These are phyloP conservation scores for Debaryomyces tyrocola DNA, from an alignment of 805 yeast species.

Conservation along the genomic window DNA sequence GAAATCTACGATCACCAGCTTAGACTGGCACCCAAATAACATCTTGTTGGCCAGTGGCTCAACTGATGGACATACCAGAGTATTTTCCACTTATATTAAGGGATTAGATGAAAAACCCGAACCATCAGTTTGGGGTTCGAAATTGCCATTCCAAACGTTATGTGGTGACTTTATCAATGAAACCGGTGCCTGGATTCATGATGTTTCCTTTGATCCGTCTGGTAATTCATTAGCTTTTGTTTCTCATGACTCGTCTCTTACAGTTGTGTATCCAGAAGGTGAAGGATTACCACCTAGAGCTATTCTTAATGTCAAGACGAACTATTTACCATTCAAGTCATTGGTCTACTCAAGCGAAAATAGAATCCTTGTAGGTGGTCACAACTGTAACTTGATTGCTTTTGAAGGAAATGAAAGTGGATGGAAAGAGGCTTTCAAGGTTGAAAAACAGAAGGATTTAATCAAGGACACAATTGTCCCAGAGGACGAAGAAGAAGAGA, in stretches of 20 bases:
- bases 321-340: conserved; percentile 77
- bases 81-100: conserved; percentile 85
- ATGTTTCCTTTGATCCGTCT: conserved; percentile 77
- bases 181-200: conserved; percentile 91
- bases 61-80: conserved; percentile 89
- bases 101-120: conserved; percentile 83
- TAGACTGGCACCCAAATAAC: conserved; percentile 93
- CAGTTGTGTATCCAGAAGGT: conserved; percentile 75
- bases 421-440: conserved; percentile 60
- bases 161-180: conserved; percentile 74
- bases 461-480: conserved; percentile 39
- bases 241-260: conserved; percentile 83
- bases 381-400: conserved; percentile 85
- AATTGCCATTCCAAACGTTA: conserved; percentile 89
- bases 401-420: conserved; percentile 67
- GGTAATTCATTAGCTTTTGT: conserved; percentile 80
- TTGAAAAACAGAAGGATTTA: conserved; percentile 51
- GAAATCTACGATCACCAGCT: conserved; percentile 76
- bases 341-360: conserved; percentile 66
- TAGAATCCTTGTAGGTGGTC: conserved; percentile 84
- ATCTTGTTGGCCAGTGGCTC: conserved; percentile 88
- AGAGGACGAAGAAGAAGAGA: conserved; percentile 51
- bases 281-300: conserved; percentile 63
- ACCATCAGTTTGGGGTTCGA: conserved; percentile 88
- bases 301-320: conserved; percentile 58